Evolutionary conservation across 1,284 basidiomycete genomes (phyloP).

Genomic region (Tausonia pullulans): DNA sequence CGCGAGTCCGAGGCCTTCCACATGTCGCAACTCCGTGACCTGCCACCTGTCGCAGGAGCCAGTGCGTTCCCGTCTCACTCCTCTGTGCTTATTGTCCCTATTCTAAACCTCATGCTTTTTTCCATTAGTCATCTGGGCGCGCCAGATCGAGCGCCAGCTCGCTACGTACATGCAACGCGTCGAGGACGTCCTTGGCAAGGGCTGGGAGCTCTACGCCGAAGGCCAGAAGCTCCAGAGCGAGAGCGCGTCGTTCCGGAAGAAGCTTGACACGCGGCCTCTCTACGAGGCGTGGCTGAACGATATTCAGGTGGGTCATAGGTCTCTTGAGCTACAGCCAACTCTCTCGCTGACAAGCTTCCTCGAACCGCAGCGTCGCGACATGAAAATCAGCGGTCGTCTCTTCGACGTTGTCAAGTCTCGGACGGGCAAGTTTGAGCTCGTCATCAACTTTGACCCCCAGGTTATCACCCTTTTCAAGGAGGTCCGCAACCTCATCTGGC

Average conservation of each 20-base stretch:
- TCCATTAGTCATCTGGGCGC: slow-evolving; percentile 69
- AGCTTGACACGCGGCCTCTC: slow-evolving; percentile 85
- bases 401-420: slow-evolving; percentile 84
- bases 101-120: too few species aligned
- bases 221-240: slow-evolving; percentile 93
- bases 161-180: slow-evolving; percentile 98
- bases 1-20: slow-evolving; percentile 91
- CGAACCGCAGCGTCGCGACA: slow-evolving; percentile 51
- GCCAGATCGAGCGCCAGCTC: slow-evolving; percentile 94
- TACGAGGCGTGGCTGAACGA: slow-evolving; percentile 96
- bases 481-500: slow-evolving; percentile 88
- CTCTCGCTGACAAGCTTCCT: too few species aligned
- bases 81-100: too few species aligned
- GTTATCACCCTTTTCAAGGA: slow-evolving; percentile 98
- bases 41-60: slow-evolving; percentile 91
- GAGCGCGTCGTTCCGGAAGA: slow-evolving; percentile 81
- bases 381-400: slow-evolving; percentile 87
- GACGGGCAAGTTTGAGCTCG: slow-evolving; percentile 54
- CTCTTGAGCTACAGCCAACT: too few species aligned
- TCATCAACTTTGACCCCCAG: slow-evolving; percentile 95
- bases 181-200: slow-evolving; percentile 94
- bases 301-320: slow-evolving; percentile 38
- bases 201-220: slow-evolving; percentile 98
- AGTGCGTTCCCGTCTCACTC: slow-evolving; percentile 37
- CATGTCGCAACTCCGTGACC: slow-evolving; percentile 95